Percentiles rank a stretch among this genome's conserved stretches.
phyloP scores from a whole-genome alignment of 225 moss, liverwort and hornwort genomes.

The Straminergon stramineum region DNA sequence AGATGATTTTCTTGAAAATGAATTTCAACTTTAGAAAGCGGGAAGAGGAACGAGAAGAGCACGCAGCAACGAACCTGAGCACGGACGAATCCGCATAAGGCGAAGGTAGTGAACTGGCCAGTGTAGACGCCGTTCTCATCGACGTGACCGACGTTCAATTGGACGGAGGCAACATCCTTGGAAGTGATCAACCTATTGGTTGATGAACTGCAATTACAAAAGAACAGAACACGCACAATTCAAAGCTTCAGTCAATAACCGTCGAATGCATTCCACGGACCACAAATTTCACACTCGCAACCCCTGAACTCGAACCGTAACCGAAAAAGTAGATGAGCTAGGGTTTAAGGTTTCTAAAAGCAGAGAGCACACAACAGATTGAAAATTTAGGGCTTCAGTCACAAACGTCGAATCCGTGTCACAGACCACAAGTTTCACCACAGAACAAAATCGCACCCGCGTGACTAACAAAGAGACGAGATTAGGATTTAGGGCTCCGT shows the following conservation, averaged over 20 bases:
- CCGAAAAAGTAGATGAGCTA: not conserved
- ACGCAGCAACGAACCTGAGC: constrained; percentile 18
- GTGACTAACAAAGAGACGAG: not conserved
- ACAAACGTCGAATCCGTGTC: not conserved
- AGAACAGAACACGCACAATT: not conserved
- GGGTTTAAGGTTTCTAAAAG: not conserved
- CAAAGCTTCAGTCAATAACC: not conserved
- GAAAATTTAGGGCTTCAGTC: not conserved
- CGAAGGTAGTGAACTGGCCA: constrained; percentile 45
- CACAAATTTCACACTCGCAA: not conserved
- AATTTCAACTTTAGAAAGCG: not conserved
- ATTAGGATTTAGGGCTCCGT: not conserved
- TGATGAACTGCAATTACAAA: constrained; percentile 22
- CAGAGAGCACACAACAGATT: not conserved
- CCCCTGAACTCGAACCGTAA: not conserved
- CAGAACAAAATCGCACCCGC: not conserved
- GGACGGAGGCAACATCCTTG: constrained; percentile 40
- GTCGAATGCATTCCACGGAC: not conserved
- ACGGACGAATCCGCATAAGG: constrained; percentile 44
- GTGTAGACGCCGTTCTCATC: constrained; percentile 46
- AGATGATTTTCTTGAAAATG: not conserved
- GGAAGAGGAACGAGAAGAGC: not conserved
- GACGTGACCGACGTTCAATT: constrained; percentile 39
- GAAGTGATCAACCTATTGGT: constrained; percentile 50
- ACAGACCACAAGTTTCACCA: not conserved